Conservation (phyloP, 2,329 filamentous ascomycete species). For the Tolypocladium album region DNA sequence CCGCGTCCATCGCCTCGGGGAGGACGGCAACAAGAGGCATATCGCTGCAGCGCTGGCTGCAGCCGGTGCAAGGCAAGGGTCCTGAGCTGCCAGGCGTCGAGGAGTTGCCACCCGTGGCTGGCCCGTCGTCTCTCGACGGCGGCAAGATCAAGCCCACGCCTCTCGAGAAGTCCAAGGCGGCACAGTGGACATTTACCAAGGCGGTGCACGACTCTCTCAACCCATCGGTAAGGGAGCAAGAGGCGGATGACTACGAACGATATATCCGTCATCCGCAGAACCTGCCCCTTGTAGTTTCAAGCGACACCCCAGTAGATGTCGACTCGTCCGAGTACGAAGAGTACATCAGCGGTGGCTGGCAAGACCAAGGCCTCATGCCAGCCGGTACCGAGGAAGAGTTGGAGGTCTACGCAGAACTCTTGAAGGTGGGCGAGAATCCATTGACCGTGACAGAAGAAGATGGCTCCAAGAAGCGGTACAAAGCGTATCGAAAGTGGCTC, state of each 20-base stretch:
- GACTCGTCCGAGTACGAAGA: slow-evolving; percentile 63
- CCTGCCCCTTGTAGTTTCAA: slow-evolving; percentile 70
- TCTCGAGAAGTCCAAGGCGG: slow-evolving; percentile 68
- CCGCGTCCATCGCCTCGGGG: slow-evolving; percentile 26
- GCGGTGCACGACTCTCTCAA: slow-evolving; percentile 79
- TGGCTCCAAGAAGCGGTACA: slow-evolving; percentile 85
- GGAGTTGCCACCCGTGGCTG: background rate
- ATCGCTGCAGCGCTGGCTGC: slow-evolving; percentile 52
- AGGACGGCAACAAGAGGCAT: slow-evolving; percentile 34
- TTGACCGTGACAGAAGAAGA: slow-evolving; percentile 84
- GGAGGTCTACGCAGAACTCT: slow-evolving; percentile 61
- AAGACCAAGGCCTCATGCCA: slow-evolving; percentile 45
- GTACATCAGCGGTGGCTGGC: slow-evolving; percentile 62
- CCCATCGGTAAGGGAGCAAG: slow-evolving; percentile 64
- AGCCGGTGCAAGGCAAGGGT: slow-evolving; percentile 30
- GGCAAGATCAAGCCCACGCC: slow-evolving; percentile 42
- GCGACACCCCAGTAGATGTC: slow-evolving; percentile 49
- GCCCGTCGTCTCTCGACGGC: background rate
- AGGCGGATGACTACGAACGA: slow-evolving; percentile 76
- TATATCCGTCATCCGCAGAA: slow-evolving; percentile 87
- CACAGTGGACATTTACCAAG: slow-evolving; percentile 81
- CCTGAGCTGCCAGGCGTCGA: slow-evolving; percentile 1
- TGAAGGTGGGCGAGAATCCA: slow-evolving; percentile 70
- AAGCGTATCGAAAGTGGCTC: slow-evolving; percentile 92
- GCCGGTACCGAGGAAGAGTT: slow-evolving; percentile 35